Evolutionary conservation across 495 filamentous ascomycete genomes (phyloP), one percentile per base, ranked within the genome.

Genomic region (Aspergillus biplanus): DNA sequence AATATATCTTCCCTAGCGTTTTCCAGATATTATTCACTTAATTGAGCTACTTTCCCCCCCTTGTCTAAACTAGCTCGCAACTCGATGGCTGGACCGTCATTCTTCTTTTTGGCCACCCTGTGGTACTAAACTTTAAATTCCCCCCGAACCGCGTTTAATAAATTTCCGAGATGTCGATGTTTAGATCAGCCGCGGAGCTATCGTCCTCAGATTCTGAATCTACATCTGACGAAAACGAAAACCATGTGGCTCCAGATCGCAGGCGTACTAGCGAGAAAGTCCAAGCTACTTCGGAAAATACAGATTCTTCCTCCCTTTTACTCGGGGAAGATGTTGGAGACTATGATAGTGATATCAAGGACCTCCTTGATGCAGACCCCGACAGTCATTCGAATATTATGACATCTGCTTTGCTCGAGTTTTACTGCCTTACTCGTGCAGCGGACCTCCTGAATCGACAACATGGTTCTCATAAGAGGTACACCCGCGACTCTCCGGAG

Each of bases 401-500:
- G 78, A 81, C 78, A 6, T 68, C 78, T 32, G 73, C 80, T 3
- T 59, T 82, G 6, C 64, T 82, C 7, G 78, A 81, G 35, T 82
- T 81, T 53, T 80, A 75, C 53, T 82, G 78, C 35, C 65, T 77
- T n/a, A 77, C 65, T 55, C 75, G 75, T 49, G 80, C 80, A 18
- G 77, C 74, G 34, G 80, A 82, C 55, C 72, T 79, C 48, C 73
- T 82, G 39, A 82, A 82, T 68, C 67, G 71, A 7, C 74, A 78
- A 33, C 59, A 67, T 9, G 72, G 71, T 48, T 75, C 77, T 6
- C 63, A 63, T 18, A 63, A 62, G 54, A 63, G 53, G 31, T 80
- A 72, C 68, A 78, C 76, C 4, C 74, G 77, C 3, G 73, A 81
- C n/a, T 80, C 73, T 8, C 78, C 78, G 8, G 80, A 82, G 56